phyloP scores from a whole-genome alignment of 352 stramenopile genomes.

The Globisporangium emineosum region DNA sequence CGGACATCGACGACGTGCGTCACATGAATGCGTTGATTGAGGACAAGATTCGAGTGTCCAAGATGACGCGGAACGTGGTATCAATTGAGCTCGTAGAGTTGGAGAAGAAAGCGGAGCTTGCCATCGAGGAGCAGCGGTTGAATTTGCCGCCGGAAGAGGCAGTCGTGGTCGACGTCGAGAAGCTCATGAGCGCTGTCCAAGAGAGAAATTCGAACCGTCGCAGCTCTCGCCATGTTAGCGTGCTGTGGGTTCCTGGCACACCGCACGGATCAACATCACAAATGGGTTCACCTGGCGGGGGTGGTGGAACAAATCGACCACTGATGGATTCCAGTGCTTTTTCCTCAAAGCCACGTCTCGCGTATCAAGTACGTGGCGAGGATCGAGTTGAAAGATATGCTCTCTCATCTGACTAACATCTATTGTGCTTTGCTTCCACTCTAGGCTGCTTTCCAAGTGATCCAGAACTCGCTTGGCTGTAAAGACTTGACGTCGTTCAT shows the following conservation, averaged over 20 bases:
- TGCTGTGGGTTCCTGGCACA: not conserved
- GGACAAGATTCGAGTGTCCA: slow-evolving; percentile 45
- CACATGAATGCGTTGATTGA: slow-evolving; percentile 36
- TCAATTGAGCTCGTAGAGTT: slow-evolving; percentile 55
- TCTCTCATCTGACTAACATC: not conserved
- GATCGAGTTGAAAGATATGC: not conserved
- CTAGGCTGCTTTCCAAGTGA: slow-evolving; percentile 43
- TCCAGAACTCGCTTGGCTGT: slow-evolving; percentile 43
- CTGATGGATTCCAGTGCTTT: not conserved
- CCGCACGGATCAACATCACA: not conserved
- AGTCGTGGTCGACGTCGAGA: slow-evolving; percentile 55
- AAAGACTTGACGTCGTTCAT: slow-evolving; percentile 34
- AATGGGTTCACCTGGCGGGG: not conserved
- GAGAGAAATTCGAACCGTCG: slow-evolving; percentile 24
- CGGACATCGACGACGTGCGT: slow-evolving; percentile 51
- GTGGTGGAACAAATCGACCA: not conserved
- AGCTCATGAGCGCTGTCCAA: slow-evolving; percentile 58
- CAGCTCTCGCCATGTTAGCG: not conserved
- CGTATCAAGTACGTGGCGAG: slow-evolving; percentile 16
- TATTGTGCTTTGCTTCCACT: slow-evolving; percentile 19
- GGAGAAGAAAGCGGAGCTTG: slow-evolving; percentile 50
- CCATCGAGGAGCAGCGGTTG: slow-evolving; percentile 48
- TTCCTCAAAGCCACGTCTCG: not conserved
- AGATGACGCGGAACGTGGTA: slow-evolving; percentile 44
- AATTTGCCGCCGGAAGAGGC: slow-evolving; percentile 63